Base-by-base conservation (phyloP, 306 rosid species). In the Gynostemma pentaphyllum region DNA sequence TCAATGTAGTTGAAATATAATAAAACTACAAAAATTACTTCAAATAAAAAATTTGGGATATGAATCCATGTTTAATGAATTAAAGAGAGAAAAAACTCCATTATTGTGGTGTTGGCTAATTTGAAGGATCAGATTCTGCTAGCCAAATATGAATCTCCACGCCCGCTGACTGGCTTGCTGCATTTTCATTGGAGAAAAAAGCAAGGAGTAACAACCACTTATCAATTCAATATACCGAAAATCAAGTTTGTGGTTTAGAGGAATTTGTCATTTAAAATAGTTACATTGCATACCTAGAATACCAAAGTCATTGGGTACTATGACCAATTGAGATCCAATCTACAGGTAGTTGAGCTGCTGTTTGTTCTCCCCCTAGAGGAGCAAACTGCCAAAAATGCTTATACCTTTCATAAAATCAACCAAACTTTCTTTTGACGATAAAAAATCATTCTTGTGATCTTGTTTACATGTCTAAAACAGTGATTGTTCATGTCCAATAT, bases 111-210 rank as follows among this genome's bases (percentile, higher is more conserved):
- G 26, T 55, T 55, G 16, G 5, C 29, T 21, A 44, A 11, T 36
- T 21, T 37, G 32, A 37, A 21, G 65, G 32, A 34, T 74, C 71
- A 75, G 76, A 75, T 71, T 53, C 81, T 78, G 65, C 97, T 89
- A 0, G 4, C 97, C 95, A 62, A 82, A 90, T 23, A 82, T 26
- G 73, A 76, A 85, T 76, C 86, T 18, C 64, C 95, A 56, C 95
- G 81, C 97, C 97, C 86, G 79, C 97, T 80, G 11, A 89, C 97
- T 74, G 41, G 89, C 79, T 89, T 89, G 80, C 92, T 89, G 87
- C 27, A 74, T 45, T 32, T 62, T 11, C 0, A 16, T 15, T 57
- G 29, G 23, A 69, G 48, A 66, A 45, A 66, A 64, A 50, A 76
- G 62, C 4, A 47, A 29, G 28, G 15, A 16, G 21, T 21, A 51